Base-by-base conservation (phyloP, 1,284 basidiomycete genomes). In the Trichosporon sp. region DNA sequence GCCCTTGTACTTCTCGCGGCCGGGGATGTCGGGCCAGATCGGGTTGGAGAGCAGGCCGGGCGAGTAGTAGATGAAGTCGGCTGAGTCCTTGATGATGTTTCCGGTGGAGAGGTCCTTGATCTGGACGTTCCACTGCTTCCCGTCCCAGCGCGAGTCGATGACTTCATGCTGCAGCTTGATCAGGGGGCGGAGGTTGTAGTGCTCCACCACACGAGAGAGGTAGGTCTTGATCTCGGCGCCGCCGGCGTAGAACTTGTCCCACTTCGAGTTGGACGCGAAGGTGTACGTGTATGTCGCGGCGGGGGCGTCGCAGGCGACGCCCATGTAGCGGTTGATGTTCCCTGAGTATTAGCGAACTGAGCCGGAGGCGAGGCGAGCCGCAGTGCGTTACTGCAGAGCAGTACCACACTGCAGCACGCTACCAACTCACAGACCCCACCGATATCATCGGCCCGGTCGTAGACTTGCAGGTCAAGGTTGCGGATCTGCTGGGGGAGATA, bases 61-160 rank as follows among this genome's bases (percentile, higher is more conserved):
- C 10, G 75, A 78, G 75, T 81, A 81, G 70, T 79, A 72, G 59
- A 82, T 71, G 51, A 82, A 73, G 67, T 82, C 78, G 38, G 71
- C 74, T 1, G 48, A 51, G 69, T 81, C 80, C 37, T 70, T 70
- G 14, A 73, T 40, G 54, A 26, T 26, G 35, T 70, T 40, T 8
- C 69, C 74, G 2, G 66, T 51, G 16, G 70, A 70, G 19, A 69
- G 66, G 8, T 67, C n/a, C 32, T 46, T 75, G 10, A 71, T 65
- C 5, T 69, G 67, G 0, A 76, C 72, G 43, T 73, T 68, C 79
- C 80, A 82, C 66, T 76, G 61, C 1, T 75, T 75, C 12, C 69
- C 65, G 11, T 65, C 65, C 79, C 80, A 82, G 35, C 72, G 67
- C 4, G 78, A 75, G 4, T 72, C 66, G 1, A 74, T 68, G 46